Conservation (phyloP, 345 rosid genomes). For the Firmiana major region DNA sequence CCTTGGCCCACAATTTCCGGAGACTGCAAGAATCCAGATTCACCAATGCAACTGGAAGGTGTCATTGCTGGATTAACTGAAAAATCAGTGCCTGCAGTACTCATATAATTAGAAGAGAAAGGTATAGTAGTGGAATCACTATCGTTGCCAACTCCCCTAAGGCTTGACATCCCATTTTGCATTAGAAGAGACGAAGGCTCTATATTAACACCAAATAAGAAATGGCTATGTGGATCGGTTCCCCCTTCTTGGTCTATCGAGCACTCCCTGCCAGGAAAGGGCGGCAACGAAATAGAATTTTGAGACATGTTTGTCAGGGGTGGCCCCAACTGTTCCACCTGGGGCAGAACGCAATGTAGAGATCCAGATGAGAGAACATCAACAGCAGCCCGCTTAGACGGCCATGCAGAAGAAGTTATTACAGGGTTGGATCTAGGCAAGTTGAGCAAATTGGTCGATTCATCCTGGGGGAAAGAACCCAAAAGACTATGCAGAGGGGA, state of each 20-base stretch:
- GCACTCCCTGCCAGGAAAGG: slow-evolving; percentile 94
- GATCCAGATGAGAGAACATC: slow-evolving; percentile 54
- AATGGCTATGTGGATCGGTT: slow-evolving; percentile 77
- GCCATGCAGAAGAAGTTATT: slow-evolving; percentile 68
- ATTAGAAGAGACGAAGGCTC: slow-evolving; percentile 86
- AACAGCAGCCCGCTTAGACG: slow-evolving; percentile 80
- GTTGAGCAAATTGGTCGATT: slow-evolving; percentile 58
- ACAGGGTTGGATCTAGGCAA: slow-evolving; percentile 55
- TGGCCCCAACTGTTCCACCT: slow-evolving; percentile 65
- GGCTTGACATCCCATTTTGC: slow-evolving; percentile 73
- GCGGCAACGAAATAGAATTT: slow-evolving; percentile 68
- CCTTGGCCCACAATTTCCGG: slow-evolving; percentile 62
- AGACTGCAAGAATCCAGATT: slow-evolving; percentile 71
- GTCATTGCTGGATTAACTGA: slow-evolving; percentile 67
- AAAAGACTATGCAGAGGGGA: slow-evolving; percentile 82
- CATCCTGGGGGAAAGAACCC: slow-evolving; percentile 71
- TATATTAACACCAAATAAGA: slow-evolving; percentile 83
- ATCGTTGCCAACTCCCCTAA: slow-evolving; percentile 66
- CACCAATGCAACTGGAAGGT: slow-evolving; percentile 71
- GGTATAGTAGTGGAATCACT: slow-evolving; percentile 60
- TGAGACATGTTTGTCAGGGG: slow-evolving; percentile 52
- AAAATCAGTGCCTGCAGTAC: slow-evolving; percentile 55
- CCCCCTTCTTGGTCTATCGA: slow-evolving; percentile 77
- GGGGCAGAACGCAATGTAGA: slow-evolving; percentile 47
- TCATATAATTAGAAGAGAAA: slow-evolving; percentile 58